These are phyloP conservation scores for Aphanocladium album DNA, from an alignment of 2,329 filamentous ascomycete genomes.

Conservation along the genomic window DNA sequence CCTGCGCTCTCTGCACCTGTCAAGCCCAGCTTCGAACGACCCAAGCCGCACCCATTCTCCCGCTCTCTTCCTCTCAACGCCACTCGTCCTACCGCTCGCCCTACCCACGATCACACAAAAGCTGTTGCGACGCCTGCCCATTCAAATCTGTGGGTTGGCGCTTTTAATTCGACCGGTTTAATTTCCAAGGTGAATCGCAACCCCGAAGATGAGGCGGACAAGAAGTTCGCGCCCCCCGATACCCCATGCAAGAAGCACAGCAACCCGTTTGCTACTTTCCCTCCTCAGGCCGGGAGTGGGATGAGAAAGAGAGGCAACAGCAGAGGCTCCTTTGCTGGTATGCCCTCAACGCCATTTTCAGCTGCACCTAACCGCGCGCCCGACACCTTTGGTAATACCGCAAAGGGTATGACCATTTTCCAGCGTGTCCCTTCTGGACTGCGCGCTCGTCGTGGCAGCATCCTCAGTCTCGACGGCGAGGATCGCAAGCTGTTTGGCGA, in stretches of 20 bases:
- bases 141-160: conserved; percentile 61
- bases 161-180: conserved; percentile 90
- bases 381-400: conserved; percentile 49
- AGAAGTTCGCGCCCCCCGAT: conserved; percentile 74
- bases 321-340: conserved; percentile 65
- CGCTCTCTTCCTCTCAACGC: conserved; percentile 35
- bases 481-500: conserved; percentile 51
- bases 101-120: conserved; percentile 25
- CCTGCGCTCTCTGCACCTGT: conserved; percentile 35
- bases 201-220: conserved; percentile 59
- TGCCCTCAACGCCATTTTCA: conserved; percentile 78
- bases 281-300: conserved; percentile 52
- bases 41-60: conserved; percentile 32
- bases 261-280: conserved; percentile 63
- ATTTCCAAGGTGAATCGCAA: conserved; percentile 92
- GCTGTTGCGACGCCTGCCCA: conserved; percentile 42
- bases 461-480: conserved; percentile 76
- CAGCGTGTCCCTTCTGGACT: conserved; percentile 45
- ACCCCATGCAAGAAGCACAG: conserved; percentile 90
- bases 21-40: conserved; percentile 21
- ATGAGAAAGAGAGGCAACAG: conserved; percentile 58
- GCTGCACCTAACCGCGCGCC: conserved; percentile 44
- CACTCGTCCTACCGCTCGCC: conserved; percentile 28
- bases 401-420: conserved; percentile 63
- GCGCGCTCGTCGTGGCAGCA: conserved; percentile 57